These are phyloP conservation scores for Paecilomyces sp. DNA, from an alignment of 2,329 filamentous ascomycete species.

Conservation along the genomic window DNA sequence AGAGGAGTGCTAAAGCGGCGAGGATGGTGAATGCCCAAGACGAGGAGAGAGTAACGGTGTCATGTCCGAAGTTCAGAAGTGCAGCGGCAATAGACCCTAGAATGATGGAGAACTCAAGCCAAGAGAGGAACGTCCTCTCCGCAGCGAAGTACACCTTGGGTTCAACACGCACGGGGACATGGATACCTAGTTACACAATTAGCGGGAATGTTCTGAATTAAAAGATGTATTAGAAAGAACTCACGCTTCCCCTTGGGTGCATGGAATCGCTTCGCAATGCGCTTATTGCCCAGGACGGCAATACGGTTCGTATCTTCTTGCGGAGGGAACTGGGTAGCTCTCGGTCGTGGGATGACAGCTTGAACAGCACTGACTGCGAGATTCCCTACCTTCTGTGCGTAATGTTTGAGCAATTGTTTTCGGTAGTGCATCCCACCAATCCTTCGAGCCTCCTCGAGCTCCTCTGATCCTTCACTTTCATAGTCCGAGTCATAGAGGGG, in stretches of 20 bases:
- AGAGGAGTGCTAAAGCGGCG: slow-evolving; percentile 69
- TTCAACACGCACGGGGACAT: slow-evolving; percentile 91
- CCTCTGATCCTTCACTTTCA: slow-evolving; percentile 67
- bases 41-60: slow-evolving; percentile 57
- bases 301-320: slow-evolving; percentile 25
- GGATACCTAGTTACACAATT: slow-evolving; percentile 62
- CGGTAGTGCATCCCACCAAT: slow-evolving; percentile 73
- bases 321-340: slow-evolving; percentile 30
- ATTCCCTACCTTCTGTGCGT: slow-evolving; percentile 43
- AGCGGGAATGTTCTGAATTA: slow-evolving; percentile 16
- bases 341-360: slow-evolving; percentile 49
- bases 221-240: slow-evolving; percentile 5
- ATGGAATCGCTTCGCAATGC: slow-evolving; percentile 50
- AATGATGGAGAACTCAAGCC: slow-evolving; percentile 96
- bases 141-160: slow-evolving; percentile 97
- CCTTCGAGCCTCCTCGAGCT: slow-evolving; percentile 68
- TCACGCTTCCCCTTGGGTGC: slow-evolving; percentile 50
- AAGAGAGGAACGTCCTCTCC: slow-evolving; percentile 90
- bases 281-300: slow-evolving; percentile 32
- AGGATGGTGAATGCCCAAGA: slow-evolving; percentile 75
- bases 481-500: slow-evolving; percentile 88
- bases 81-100: slow-evolving; percentile 81
- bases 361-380: slow-evolving; percentile 41
- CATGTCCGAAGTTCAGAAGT: slow-evolving; percentile 68
- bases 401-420: slow-evolving; percentile 49